Percentiles rank a stretch among this genome's conserved stretches.
Evolutionary conservation across 129 eudicot genomes (phyloP).

Genomic region (Flaveria bidentis): DNA sequence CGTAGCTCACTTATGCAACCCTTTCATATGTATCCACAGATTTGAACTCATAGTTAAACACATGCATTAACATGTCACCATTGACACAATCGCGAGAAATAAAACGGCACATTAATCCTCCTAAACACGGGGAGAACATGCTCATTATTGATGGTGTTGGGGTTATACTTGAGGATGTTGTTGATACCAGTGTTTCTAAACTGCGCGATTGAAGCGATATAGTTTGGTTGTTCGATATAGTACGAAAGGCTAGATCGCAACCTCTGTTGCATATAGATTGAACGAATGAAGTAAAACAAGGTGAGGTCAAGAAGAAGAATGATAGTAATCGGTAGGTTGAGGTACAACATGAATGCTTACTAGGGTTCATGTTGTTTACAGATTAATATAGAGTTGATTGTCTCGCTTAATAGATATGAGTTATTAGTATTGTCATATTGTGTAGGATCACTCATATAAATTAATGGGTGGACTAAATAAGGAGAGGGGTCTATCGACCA

Average conservation of each 20-base stretch:
- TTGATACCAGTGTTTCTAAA: neutral
- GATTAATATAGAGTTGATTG: no score
- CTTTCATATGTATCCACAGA: constrained; percentile 40
- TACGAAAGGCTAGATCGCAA: constrained; percentile 66
- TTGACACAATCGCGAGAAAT: constrained; percentile 59
- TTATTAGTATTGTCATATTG: no score
- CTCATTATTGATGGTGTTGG: constrained; percentile 32
- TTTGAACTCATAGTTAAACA: constrained; percentile 37
- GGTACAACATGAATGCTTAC: no score
- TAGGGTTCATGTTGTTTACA: no score
- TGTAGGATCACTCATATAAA: no score
- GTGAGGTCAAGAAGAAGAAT: neutral
- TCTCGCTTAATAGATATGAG: no score
- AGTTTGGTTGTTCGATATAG: constrained; percentile 25
- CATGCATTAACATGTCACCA: constrained; percentile 49
- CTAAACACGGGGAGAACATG: constrained; percentile 21
- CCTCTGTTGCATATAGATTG: constrained; percentile 54
- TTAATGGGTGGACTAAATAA: no score
- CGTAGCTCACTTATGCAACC: constrained; percentile 46
- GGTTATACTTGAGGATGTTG: constrained; percentile 46
- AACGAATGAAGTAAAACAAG: constrained; percentile 14
- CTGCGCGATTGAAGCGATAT: constrained; percentile 38
- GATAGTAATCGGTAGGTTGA: no score
- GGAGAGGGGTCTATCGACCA: no score
- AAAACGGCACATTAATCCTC: constrained; percentile 61